These are phyloP conservation scores for Colletotrichum karsti DNA, from an alignment of 2,329 filamentous ascomycete species.

Conservation along the genomic window DNA sequence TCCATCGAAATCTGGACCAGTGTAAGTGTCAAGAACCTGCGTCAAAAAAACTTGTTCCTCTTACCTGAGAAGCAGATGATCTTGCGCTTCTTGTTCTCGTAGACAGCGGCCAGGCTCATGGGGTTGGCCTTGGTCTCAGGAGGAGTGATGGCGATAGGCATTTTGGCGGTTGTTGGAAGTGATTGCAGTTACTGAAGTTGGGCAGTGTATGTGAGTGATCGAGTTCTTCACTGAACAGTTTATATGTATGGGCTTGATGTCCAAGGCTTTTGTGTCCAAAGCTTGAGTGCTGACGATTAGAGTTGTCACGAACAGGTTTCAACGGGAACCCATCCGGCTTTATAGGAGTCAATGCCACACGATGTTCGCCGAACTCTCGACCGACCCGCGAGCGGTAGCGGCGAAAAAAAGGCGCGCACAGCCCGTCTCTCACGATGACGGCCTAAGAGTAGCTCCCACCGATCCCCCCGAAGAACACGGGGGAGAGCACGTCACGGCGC, in stretches of 20 bases:
- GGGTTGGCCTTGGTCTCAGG: constrained; percentile 39
- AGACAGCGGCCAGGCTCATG: constrained; percentile 24
- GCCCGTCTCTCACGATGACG: constrained; percentile 22
- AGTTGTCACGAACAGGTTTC: constrained; percentile 22
- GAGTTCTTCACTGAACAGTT: neutral
- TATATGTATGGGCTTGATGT: no score
- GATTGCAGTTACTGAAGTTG: neutral
- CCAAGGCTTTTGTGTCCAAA: neutral
- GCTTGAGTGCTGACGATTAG: neutral
- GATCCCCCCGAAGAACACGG: constrained; percentile 3
- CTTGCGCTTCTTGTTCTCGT: constrained; percentile 57
- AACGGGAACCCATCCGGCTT: constrained; percentile 12
- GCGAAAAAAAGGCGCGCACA: constrained; percentile 6
- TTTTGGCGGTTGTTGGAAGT: constrained; percentile 35
- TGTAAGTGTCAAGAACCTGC: constrained; percentile 8
- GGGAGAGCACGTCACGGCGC: constrained; percentile 21
- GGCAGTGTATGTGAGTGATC: neutral
- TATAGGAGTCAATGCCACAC: constrained; percentile 27
- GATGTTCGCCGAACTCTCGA: constrained; percentile 18
- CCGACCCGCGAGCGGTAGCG: constrained; percentile 17
- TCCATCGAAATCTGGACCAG: constrained; percentile 69
- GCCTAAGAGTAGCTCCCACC: neutral
- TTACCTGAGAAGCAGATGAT: constrained; percentile 67
- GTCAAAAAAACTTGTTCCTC: constrained; percentile 18
- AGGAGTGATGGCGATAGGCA: constrained; percentile 48